These are phyloP conservation scores for Fraxinus cuspidata DNA, from an alignment of 257 asterid species.

Conservation along the genomic window DNA sequence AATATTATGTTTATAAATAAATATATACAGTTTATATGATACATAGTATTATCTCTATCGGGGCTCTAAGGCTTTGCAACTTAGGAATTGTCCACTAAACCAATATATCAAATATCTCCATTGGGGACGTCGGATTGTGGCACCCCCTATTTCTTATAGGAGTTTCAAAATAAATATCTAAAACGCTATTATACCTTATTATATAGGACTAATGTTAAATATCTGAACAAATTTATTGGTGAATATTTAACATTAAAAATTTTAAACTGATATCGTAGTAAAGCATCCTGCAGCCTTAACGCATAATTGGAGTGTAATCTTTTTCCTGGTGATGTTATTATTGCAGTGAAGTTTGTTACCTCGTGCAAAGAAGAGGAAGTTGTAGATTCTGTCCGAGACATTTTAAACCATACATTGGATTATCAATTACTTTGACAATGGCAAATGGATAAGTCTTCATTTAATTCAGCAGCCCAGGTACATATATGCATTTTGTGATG, in stretches of 20 bases:
- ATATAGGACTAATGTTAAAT: not conserved
- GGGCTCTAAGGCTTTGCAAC: too few relatives aligned
- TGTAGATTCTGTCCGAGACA: slow-evolving; percentile 33
- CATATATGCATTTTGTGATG: not conserved
- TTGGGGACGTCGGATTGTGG: too few relatives aligned
- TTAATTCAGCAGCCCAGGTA: not conserved
- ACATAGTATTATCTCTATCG: too few relatives aligned
- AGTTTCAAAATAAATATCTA: too few relatives aligned
- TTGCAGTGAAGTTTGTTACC: slow-evolving; percentile 41
- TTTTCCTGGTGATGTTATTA: not conserved
- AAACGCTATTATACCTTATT: not conserved
- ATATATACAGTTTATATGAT: too few relatives aligned
- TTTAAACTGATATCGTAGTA: too few relatives aligned
- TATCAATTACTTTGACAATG: slow-evolving; percentile 18
- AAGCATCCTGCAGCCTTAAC: too few relatives aligned
- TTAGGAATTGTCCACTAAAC: too few relatives aligned
- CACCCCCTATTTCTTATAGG: too few relatives aligned
- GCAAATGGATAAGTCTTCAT: slow-evolving; percentile 10
- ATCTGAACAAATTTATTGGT: not conserved
- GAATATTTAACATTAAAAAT: not conserved
- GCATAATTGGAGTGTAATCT: too few relatives aligned
- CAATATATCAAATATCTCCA: too few relatives aligned
- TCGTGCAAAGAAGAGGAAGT: slow-evolving; percentile 50
- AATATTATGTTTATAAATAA: too few relatives aligned
- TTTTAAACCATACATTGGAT: slow-evolving; percentile 42